Base-by-base conservation (phyloP, 2,329 filamentous ascomycete genomes). In the Ophiostoma himal-ulmi region DNA sequence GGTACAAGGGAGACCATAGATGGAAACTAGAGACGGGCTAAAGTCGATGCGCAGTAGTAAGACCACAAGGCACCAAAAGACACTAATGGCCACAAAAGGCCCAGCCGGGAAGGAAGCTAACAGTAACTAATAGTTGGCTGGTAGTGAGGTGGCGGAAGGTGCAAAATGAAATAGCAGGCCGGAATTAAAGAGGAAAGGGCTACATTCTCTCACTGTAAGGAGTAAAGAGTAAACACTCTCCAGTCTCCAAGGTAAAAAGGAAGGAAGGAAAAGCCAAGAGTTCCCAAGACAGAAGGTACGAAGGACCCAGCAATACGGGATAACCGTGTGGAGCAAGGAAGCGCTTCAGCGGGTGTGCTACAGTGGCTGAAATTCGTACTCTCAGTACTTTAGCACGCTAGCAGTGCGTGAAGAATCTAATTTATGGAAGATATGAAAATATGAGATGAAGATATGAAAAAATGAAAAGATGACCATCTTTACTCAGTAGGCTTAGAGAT, bases 221-320 rank as follows among this genome's bases (percentile, higher is more conserved):
- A 54, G 17, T 8, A 20, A n/a, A n/a, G 52, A 3, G 30, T 30
- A 3, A 3, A 30, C 30, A 30, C 30, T 30, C 30, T 30, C 30
- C 30, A 30, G 30, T 30, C 30, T 30, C 30, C 30, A 30, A 4
- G 0, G 44, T 22, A 26, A 54, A 54, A 20, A 54, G 52, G 52
- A 52, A 52, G 37, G 37, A 39, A 44, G 41, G 11, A 4, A 3
- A 26, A 13, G 22, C 52, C 52, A 57, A 57, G 52, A 10, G 22
- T 13, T 13, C 11, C 52, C 44, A 54, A 54, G 48, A 54, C 48
- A 64, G 57, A 13, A 30, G 11, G 30, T n/a, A 36, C 30, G 20
- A 64, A 20, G 13, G 60, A 64, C 30, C 60, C 60, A 64, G 60
- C 60, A 36, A 64, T 64, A 64, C 60, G 60, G 60, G 60, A 17